phyloP scores from a whole-genome alignment of 2,329 filamentous ascomycete species.

The Tolypocladium nubicola region DNA sequence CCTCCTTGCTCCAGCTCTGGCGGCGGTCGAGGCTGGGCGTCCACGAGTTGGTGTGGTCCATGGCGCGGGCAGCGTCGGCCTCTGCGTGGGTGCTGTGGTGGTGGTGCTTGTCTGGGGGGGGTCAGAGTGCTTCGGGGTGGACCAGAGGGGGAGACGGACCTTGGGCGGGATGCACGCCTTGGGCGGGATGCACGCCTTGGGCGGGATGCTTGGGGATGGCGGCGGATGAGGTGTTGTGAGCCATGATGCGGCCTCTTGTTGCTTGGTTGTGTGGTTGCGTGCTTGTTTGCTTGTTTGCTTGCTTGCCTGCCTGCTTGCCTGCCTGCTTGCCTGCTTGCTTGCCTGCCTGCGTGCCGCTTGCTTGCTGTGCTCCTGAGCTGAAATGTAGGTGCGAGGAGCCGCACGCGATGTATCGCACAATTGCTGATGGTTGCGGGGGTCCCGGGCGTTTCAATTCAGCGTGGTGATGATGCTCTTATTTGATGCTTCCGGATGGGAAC shows the following conservation, averaged over 20 bases:
- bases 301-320: too few species aligned
- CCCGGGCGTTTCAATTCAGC: background rate
- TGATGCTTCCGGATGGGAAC: background rate
- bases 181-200: background rate
- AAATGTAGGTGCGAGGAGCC: background rate
- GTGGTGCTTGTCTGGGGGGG: background rate
- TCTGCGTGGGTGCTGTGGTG: background rate
- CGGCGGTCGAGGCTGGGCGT: conserved; percentile 33
- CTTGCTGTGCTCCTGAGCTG: too few species aligned
- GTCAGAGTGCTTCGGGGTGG: background rate
- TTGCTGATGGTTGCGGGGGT: background rate
- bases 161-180: background rate
- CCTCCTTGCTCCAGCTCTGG: conserved; percentile 43
- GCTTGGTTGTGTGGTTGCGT: background rate
- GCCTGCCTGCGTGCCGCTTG: background rate
- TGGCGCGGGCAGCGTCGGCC: conserved; percentile 20
- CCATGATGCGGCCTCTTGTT: background rate
- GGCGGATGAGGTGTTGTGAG: background rate
- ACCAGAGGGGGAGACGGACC: background rate
- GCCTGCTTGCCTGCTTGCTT: background rate
- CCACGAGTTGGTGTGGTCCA: conserved; percentile 29
- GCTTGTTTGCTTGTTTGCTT: background rate
- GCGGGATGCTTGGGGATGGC: background rate
- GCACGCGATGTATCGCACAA: background rate
- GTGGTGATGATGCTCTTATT: background rate